Percentiles rank a stretch among this genome's conserved stretches.
phyloP scores from a whole-genome alignment of 768 basidiomycete species.

The Phylloporus sp. region DNA sequence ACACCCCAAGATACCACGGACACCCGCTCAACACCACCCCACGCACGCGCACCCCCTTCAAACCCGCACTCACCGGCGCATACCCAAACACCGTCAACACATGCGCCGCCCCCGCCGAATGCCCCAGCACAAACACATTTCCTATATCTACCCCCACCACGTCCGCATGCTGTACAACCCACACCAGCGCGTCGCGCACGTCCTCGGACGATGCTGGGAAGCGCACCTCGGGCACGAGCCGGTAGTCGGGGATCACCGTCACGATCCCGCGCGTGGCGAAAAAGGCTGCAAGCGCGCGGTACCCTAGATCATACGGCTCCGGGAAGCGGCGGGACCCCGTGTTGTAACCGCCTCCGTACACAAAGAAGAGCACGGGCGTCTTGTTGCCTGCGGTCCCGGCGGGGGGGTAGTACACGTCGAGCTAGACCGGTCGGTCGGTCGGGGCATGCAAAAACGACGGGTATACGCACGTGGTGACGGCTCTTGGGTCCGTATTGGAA shows the following conservation, averaged over 20 bases:
- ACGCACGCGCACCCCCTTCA: slow-evolving; percentile 30
- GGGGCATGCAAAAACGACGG: background rate
- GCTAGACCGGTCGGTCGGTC: slow-evolving; percentile 33
- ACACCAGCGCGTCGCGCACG: slow-evolving; percentile 55
- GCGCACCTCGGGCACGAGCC: slow-evolving; percentile 52
- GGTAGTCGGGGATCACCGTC: slow-evolving; percentile 67
- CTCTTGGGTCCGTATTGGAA: slow-evolving; percentile 50
- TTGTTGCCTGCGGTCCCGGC: slow-evolving; percentile 22
- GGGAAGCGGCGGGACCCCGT: slow-evolving; percentile 46
- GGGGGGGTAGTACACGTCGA: slow-evolving; percentile 64
- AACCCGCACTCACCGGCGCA: slow-evolving; percentile 28
- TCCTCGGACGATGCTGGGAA: slow-evolving; percentile 57
- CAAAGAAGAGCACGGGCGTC: slow-evolving; percentile 55
- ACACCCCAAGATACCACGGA: slow-evolving; percentile 36
- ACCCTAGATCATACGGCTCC: slow-evolving; percentile 47
- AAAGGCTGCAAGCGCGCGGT: slow-evolving; percentile 57
- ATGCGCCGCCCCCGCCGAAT: slow-evolving; percentile 60
- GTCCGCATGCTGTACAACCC: slow-evolving; percentile 40
- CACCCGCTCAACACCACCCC: slow-evolving; percentile 47
- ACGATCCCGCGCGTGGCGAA: slow-evolving; percentile 58
- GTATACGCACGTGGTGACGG: slow-evolving; percentile 36
- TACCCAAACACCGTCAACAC: slow-evolving; percentile 42
- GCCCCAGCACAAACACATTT: slow-evolving; percentile 48
- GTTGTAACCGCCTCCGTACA: slow-evolving; percentile 66
- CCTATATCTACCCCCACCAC: slow-evolving; percentile 37